Evolutionary conservation across 2,329 filamentous ascomycete species (phyloP).

Genomic region (Hypoxylon sp.): DNA sequence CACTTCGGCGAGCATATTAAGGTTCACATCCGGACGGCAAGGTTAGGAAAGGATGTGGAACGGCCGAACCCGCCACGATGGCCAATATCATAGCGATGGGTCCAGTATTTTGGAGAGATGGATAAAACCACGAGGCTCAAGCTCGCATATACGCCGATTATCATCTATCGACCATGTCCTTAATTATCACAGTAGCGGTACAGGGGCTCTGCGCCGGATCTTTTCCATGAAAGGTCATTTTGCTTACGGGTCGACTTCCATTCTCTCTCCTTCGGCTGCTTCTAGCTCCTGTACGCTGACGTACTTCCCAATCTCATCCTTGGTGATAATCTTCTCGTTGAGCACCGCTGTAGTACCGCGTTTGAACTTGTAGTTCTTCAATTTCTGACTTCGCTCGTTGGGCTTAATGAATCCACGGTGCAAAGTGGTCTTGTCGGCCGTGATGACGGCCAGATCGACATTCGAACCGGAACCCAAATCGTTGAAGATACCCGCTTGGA

Average conservation of each 20-base stretch:
- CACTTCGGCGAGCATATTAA: not conserved
- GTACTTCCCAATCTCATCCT: slow-evolving; percentile 93
- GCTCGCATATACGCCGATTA: slow-evolving; percentile 2
- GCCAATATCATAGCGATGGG: not conserved
- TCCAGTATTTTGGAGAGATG: not conserved
- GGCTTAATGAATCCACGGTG: slow-evolving; percentile 93
- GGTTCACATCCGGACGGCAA: not conserved
- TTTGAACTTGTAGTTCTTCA: slow-evolving; percentile 91
- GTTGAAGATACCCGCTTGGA: slow-evolving; percentile 98
- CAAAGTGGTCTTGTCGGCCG: slow-evolving; percentile 92
- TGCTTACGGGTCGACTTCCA: slow-evolving; percentile 74
- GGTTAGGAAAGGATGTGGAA: not conserved
- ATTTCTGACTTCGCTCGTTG: slow-evolving; percentile 90
- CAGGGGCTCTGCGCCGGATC: slow-evolving; percentile 23
- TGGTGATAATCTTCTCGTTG: slow-evolving; percentile 95
- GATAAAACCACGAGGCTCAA: not conserved
- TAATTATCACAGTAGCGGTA: slow-evolving; percentile 42
- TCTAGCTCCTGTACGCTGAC: slow-evolving; percentile 87
- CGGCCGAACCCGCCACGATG: not conserved
- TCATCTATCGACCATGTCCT: slow-evolving; percentile 18
- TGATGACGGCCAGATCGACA: slow-evolving; percentile 96
- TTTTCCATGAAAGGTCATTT: not conserved
- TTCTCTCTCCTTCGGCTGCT: slow-evolving; percentile 75
- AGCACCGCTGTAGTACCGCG: slow-evolving; percentile 94
- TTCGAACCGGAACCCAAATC: slow-evolving; percentile 97